Evolutionary conservation across 2,329 filamentous ascomycete genomes (phyloP).

Genomic region (Trichoderma sp.): DNA sequence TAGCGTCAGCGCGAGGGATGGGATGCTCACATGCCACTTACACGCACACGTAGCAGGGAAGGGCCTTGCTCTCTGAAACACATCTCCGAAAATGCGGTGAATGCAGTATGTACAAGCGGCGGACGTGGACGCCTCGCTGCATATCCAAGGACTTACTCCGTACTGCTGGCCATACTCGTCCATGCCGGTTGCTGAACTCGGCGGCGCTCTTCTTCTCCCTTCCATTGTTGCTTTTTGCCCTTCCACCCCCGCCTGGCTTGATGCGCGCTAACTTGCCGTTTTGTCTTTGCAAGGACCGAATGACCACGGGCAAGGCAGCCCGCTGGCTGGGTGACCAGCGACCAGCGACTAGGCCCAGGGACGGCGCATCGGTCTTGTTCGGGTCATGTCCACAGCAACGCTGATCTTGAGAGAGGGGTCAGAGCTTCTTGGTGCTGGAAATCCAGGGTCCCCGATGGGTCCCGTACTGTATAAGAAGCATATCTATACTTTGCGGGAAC

Average conservation of each 20-base stretch:
- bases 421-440: slow-evolving; percentile 17
- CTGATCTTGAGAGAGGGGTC: slow-evolving; percentile 23
- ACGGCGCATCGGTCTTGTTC: slow-evolving; percentile 24
- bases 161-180: no score
- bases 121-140: not conserved
- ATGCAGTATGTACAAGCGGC: slow-evolving; percentile 10
- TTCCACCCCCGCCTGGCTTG: slow-evolving; percentile 23
- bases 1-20: slow-evolving; percentile 25
- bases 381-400: slow-evolving; percentile 24
- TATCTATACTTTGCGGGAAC: not conserved
- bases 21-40: slow-evolving; percentile 25
- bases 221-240: not conserved
- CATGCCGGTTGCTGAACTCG: not conserved
- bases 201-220: slow-evolving; percentile 21
- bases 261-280: slow-evolving; percentile 15
- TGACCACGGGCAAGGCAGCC: slow-evolving; percentile 10
- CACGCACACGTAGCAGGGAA: slow-evolving; percentile 21
- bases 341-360: not conserved
- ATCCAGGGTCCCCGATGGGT: slow-evolving; percentile 22
- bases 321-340: not conserved
- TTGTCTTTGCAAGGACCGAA: slow-evolving; percentile 18
- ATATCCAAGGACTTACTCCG: not conserved
- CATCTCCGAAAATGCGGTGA: slow-evolving; percentile 28
- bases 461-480: not conserved
- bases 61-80: slow-evolving; percentile 24